phyloP scores from a whole-genome alignment of 257 asterid species.

The Sherardia arvensis region DNA sequence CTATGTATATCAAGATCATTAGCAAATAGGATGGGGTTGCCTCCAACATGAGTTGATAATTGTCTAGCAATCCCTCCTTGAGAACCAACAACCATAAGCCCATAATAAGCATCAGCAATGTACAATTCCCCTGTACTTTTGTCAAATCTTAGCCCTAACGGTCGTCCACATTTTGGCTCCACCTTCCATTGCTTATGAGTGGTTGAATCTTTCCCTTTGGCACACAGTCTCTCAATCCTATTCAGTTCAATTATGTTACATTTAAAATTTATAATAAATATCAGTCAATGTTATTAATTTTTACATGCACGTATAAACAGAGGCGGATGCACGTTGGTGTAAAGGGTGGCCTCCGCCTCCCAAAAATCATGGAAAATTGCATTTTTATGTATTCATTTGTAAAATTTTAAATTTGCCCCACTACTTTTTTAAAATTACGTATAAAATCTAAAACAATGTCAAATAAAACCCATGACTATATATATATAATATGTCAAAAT shows the following conservation, averaged over 20 bases:
- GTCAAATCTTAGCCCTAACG: constrained; percentile 77
- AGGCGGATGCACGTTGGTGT: too few relatives aligned
- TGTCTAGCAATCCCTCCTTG: constrained; percentile 37
- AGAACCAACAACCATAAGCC: constrained; percentile 29
- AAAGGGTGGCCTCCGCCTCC: too few relatives aligned
- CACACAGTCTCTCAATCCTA: constrained; percentile 68
- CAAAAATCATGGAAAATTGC: too few relatives aligned
- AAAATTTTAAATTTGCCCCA: too few relatives aligned
- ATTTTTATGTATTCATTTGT: too few relatives aligned
- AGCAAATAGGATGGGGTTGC: constrained; percentile 70
- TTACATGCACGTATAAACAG: too few relatives aligned
- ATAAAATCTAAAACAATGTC: too few relatives aligned
- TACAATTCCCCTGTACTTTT: constrained; percentile 52
- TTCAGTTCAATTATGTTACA: not conserved
- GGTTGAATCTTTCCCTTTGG: constrained; percentile 55
- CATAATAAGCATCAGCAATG: constrained; percentile 80
- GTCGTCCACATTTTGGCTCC: constrained; percentile 75
- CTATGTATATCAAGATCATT: constrained; percentile 79
- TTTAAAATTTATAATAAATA: too few relatives aligned
- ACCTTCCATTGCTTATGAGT: constrained; percentile 67
- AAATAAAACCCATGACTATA: too few relatives aligned
- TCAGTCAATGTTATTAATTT: too few relatives aligned
- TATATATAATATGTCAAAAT: too few relatives aligned
- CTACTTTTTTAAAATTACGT: too few relatives aligned
- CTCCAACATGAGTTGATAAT: constrained; percentile 52